Evolutionary conservation across 2,329 filamentous ascomycete species (phyloP), one percentile per base, ranked within the genome.

Genomic region (Purpureocillium lavendulum): DNA sequence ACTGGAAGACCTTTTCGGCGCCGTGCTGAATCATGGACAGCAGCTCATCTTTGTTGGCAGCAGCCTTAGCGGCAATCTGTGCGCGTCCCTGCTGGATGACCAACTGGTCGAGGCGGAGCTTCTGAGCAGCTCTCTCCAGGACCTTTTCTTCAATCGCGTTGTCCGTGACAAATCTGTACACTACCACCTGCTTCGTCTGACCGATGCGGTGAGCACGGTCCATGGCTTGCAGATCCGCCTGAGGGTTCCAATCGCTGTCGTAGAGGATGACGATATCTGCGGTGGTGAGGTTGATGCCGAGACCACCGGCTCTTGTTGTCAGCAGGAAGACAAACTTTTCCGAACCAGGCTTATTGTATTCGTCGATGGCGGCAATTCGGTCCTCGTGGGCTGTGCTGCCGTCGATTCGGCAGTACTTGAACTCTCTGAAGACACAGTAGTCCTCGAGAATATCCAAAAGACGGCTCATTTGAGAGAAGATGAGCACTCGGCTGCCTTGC

Each of bases 391-490:
- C 90, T 12, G 92, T 98, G 35, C 89, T 82, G 55, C 92, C 92
- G 58, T 98, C 92, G 47, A 98, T 98, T 55, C 92, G 86, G 63
- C 89, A 97, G 66, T 98, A 98, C 47, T 94, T 84, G 66, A 86
- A 96, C 26, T 87, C 82, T 42, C 89, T 78, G 71, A 98, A 95
- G 33, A 97, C 88, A 48, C 90, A 97, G 63, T 98, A 98, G 60
- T 98, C 92, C 58, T 98, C 92, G 13, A 98, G 74, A 39, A 98
- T 98, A 57, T 98, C 92, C 32, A 98, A 70, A 30, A 96, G 74
- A 75, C 92, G 87, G 55, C 89, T 96, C 92, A 98, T 98, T 57
- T 98, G 92, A 1, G 92, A 98, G 67, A 98, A 98, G 52, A 98
- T 97, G 40, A 98, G 76, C n/a, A 98, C 88, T 48, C 92, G 79